phyloP scores from a whole-genome alignment of 345 rosid genomes.

The Gossypium arboreum region DNA sequence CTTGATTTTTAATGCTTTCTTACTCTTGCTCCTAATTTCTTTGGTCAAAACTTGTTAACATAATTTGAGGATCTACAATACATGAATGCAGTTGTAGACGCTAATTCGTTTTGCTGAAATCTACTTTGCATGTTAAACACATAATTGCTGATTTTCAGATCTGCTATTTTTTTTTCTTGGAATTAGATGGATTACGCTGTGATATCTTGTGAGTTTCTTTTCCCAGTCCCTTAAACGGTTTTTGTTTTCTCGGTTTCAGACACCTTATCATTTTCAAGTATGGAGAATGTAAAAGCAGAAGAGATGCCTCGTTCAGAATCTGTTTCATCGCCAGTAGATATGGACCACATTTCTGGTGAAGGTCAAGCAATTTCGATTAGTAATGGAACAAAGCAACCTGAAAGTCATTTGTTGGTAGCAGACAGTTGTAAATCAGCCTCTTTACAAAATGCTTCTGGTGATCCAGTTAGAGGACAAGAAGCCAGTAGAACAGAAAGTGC shows the following conservation, averaged over 20 bases:
- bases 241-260: conserved; percentile 25
- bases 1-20: not conserved
- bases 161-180: not conserved
- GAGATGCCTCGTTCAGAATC: conserved; percentile 9
- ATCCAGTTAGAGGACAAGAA: conserved; percentile 4
- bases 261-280: conserved; percentile 1
- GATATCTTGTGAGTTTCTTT: not conserved
- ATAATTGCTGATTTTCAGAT: not conserved
- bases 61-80: not conserved
- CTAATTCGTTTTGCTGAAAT: not conserved
- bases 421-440: conserved; percentile 4
- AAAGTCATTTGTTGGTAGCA: not conserved
- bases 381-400: conserved; percentile 21
- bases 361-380: not conserved
- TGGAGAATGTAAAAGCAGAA: conserved; percentile 2
- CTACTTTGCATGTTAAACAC: not conserved
- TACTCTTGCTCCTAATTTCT: not conserved
- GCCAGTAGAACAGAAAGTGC: conserved; percentile 18
- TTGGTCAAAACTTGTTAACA: not conserved
- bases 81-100: not conserved
- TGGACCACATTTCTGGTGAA: conserved; percentile 6
- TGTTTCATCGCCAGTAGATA: conserved; percentile 22
- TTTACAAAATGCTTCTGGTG: not conserved
- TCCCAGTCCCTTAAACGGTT: not conserved
- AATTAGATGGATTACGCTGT: not conserved